Percentiles rank a stretch among this genome's conserved stretches.
phyloP scores from a whole-genome alignment of 2,329 filamentous ascomycete species.

The Beauveria caledonica region DNA sequence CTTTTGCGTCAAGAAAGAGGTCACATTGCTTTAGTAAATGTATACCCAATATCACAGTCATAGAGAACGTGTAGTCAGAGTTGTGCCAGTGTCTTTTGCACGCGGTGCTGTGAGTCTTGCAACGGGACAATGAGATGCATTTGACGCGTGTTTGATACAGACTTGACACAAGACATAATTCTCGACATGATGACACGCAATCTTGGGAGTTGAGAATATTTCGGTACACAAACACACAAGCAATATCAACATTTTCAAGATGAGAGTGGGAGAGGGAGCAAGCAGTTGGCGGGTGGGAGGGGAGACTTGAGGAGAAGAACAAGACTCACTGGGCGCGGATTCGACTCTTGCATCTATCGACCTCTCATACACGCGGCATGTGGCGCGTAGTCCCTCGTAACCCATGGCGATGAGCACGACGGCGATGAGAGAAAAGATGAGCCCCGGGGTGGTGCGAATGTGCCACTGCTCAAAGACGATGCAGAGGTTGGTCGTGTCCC shows the following conservation, averaged over 20 bases:
- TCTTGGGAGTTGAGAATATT: not conserved
- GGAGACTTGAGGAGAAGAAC: constrained; percentile 11
- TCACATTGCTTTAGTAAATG: constrained; percentile 3
- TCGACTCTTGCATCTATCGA: constrained; percentile 40
- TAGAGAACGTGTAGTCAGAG: not conserved
- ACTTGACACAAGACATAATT: not conserved
- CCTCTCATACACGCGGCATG: constrained; percentile 68
- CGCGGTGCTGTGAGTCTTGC: not conserved
- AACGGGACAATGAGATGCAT: not conserved
- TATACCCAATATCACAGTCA: not conserved
- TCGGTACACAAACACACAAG: not conserved
- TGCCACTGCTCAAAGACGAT: constrained; percentile 93
- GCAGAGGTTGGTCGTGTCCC: constrained; percentile 88
- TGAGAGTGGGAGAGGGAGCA: not conserved
- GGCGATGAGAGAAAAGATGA: constrained; percentile 74
- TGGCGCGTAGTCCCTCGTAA: constrained; percentile 80
- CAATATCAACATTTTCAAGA: not conserved
- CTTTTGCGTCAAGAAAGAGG: not conserved
- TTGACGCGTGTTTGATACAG: not conserved
- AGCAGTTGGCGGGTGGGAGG: not conserved
- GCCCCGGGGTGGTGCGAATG: constrained; percentile 62
- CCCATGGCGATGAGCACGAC: constrained; percentile 80
- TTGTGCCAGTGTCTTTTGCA: not conserved
- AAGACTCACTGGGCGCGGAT: constrained; percentile 43
- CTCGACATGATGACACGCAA: not conserved